Evolutionary conservation across 805 yeast species (phyloP), one percentile per base, ranked within the genome.

Genomic region (Candida odintsovae): DNA sequence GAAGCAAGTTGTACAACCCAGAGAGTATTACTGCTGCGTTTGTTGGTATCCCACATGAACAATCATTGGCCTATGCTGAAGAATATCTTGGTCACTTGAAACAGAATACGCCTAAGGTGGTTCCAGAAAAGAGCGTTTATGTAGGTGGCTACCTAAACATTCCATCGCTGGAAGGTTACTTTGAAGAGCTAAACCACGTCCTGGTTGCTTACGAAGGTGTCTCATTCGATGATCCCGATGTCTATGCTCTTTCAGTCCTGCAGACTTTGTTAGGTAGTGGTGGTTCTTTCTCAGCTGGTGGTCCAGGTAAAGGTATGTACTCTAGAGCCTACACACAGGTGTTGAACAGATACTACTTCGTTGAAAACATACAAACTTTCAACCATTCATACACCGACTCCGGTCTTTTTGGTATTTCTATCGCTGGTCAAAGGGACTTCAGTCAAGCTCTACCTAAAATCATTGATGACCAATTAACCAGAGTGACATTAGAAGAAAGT

Each of bases 271-370:
- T 94, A 13, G 99, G 99, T 38, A 97, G 98, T 33, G 99, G 98
- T 47, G 95, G 97, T 6, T 90, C 98, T 1, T 94, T 94, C 62
- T 83, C 95, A 18, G 98, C 99, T 10, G 99, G 99, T 54, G 99
- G 99, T 0, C 99, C 99, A 16, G 99, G 99, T 45, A 94, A 94
- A 66, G 99, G 99, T 4, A 90, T 94, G 98, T 94, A 90, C 64
- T 88, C 97, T 4, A 76, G 98, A 49, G 77, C 95, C 21, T 94
- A 90, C 70, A 88, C 96, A 0, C 80, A 90, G 56, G 96, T 94
- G 3, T 73, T 94, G 62, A 92, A 92, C 67, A 94, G 85, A 63
- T 87, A 86, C 62, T 95, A 95, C 36, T 90, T 85, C 63, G 82
- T 94, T 43, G 99, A 94, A 61, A 83, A 86, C 58, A 89, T 96